A percentile compares a stretch with the other conserved stretches of the same genome.
Conservation (phyloP, 2,329 filamentous ascomycete species). For the Cyanodermella asteris region DNA sequence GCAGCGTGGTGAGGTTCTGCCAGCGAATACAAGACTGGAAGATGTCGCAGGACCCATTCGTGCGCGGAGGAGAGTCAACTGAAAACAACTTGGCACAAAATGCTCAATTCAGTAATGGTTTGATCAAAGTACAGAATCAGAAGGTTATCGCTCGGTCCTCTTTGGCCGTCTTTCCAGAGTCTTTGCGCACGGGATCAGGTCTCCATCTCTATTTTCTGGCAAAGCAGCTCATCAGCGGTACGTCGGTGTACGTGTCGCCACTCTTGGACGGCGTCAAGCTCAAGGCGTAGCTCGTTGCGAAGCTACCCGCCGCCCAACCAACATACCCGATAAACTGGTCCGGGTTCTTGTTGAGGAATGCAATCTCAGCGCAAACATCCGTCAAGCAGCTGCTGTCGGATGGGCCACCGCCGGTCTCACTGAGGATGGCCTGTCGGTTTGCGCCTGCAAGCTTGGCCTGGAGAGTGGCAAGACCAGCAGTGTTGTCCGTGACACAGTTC, state of each 20-base stretch:
- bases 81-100: too few species aligned
- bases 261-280: slow-evolving; percentile 7
- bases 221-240: slow-evolving; percentile 8
- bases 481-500: slow-evolving; percentile 31
- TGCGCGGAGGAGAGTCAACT: slow-evolving; percentile 13
- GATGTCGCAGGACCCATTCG: slow-evolving; percentile 26
- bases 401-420: slow-evolving; percentile 26
- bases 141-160: too few species aligned
- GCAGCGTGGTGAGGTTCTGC: slow-evolving; percentile 24
- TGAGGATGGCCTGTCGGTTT: slow-evolving; percentile 28
- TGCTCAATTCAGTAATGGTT: too few species aligned
- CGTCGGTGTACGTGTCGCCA: slow-evolving; percentile 6
- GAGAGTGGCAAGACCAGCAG: slow-evolving; percentile 23
- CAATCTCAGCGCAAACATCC: slow-evolving; percentile 14
- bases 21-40: slow-evolving; percentile 12
- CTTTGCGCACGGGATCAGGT: too few species aligned
- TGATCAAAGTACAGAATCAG: too few species aligned
- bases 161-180: too few species aligned
- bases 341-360: slow-evolving; percentile 14
- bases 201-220: slow-evolving; percentile 5
- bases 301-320: slow-evolving; percentile 18
- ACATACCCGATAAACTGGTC: slow-evolving; percentile 19
- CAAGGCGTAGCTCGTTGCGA: slow-evolving; percentile 10
- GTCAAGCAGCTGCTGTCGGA: slow-evolving; percentile 12
- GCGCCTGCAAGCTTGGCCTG: slow-evolving; percentile 26